Evolutionary conservation across 78 protist species (phyloP), one percentile per base, ranked within the genome.

Genomic region (Thecamonas trahens): DNA sequence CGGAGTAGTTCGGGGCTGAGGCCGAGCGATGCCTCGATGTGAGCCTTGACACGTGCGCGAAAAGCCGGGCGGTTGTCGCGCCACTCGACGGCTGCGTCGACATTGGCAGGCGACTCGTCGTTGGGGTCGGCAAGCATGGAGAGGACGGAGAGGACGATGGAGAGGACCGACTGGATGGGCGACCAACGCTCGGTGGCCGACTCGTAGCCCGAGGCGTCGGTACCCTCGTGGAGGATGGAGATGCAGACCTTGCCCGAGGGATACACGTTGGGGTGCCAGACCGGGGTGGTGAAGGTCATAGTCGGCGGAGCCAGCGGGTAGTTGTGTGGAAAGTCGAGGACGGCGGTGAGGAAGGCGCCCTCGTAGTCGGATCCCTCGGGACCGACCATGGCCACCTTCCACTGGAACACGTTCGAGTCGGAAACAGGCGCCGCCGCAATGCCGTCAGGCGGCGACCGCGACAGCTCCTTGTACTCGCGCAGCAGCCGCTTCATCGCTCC

Each of bases 191-290:
- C 94, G 34, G 72, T 29, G 15, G 69, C 54, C 4, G 39, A 29
- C 63, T 93, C 97, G 67, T 91, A 93, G 24, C 86, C 90, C 61
- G 60, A 59, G 7, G 85, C 80, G 47, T 89, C 95, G 34, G 90
- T 91, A 0, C 95, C 95, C 2, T 87, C 76, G 29, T 94, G 97
- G 17, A 94, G 84, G 54, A 94, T 94, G 42, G 89, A 79, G 37
- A 94, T 94, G 83, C 97, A 94, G 24, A 94, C 95, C 24, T 79
- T 79, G 17, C 95, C 95, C 39, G 79, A 77, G 20, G 84, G 77
- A 64, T 88, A 90, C 5, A 90, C 86, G 64, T 85, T 85, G 5
- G 91, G 91, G 75, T 85, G 91, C 62, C 50, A 85, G 67, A 89
- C 82, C 6, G 53, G 71, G 2, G 86, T 44, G 24, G 78, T 78